Evolutionary conservation across 768 basidiomycete genomes (phyloP), one percentile per base, ranked within the genome.

Genomic region (Kondoa subrosea): DNA sequence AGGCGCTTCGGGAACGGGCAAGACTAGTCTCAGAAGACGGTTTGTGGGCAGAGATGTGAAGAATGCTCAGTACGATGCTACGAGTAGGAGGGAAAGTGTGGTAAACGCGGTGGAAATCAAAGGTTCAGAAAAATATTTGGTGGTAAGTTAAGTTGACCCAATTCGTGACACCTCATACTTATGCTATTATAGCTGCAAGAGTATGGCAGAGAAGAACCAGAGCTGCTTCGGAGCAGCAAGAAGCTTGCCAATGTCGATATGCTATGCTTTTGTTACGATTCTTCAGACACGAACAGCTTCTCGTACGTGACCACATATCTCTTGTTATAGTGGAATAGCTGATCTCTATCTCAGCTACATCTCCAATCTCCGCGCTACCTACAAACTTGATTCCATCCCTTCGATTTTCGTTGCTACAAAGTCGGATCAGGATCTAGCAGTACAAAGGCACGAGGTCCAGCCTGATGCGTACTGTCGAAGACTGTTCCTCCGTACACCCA

Each of bases 391-490:
- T 76, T 87, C 90, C 76, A 89, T 96, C 76, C 92, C 93, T 29
- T 91, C 89, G 14, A 79, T 97, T 40, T 96, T 97, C 76, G 91
- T 99, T 29, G 93, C 93, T n/a, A 97, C 93, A 50, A 99, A 99
- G 79, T 92, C 91, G 3, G 93, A 99, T 77, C 83, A 95, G 30
- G 93, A 99, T 77, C 85, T 99, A 63, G 93, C 93, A 14, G 83
- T 92, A 72, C 93, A 95, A 83, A 81, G 93, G 76, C 93, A 96
- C 76, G 93, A 99, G 80, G 92, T 97, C 26, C 93, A 99, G 75
- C 93, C 93, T 40, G 93, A 97, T 75, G 90, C 92, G 15, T 99
- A 99, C 75, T 93, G 91, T 76, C 81, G 91, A 75, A 81, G 90
- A 69, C 78, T 96, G 64, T 84, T 85, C 8, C 80, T 99, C n/a